These are phyloP conservation scores for Solanum gandarillasii DNA, from an alignment of 257 asterid genomes.

Conservation along the genomic window DNA sequence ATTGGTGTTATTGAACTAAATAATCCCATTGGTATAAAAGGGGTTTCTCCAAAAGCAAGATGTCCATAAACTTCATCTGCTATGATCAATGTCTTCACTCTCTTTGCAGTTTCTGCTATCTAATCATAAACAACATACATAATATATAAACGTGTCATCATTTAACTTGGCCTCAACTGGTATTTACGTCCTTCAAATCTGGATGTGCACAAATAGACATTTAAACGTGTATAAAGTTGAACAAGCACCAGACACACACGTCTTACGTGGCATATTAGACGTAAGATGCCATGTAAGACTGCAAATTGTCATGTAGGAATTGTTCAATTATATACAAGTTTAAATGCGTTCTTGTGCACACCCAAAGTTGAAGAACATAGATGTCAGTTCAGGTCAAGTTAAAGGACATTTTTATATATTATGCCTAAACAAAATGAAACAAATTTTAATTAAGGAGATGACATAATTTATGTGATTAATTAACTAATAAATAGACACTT, in stretches of 20 bases:
- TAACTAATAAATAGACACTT: background rate
- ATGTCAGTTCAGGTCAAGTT: too few relatives aligned
- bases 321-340: too few relatives aligned
- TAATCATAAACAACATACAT: background rate
- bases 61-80: slow-evolving; percentile 90
- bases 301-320: background rate
- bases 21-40: slow-evolving; percentile 74
- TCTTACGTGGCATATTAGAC: background rate
- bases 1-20: slow-evolving; percentile 59
- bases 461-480: background rate
- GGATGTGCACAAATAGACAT: background rate
- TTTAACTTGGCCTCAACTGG: background rate
- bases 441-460: too few relatives aligned
- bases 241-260: background rate
- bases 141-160: background rate
- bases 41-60: slow-evolving; percentile 58
- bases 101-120: slow-evolving; percentile 72
- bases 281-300: background rate
- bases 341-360: too few relatives aligned
- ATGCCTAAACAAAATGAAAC: background rate
- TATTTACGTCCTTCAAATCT: background rate
- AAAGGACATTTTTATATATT: too few relatives aligned
- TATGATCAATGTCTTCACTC: slow-evolving; percentile 47
- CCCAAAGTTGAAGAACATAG: background rate
- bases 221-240: background rate